A percentile compares a stretch with the other conserved stretches of the same genome.
Conservation (phyloP, 164 flowering plant genomes). For the Liriodendron chinense region DNA sequence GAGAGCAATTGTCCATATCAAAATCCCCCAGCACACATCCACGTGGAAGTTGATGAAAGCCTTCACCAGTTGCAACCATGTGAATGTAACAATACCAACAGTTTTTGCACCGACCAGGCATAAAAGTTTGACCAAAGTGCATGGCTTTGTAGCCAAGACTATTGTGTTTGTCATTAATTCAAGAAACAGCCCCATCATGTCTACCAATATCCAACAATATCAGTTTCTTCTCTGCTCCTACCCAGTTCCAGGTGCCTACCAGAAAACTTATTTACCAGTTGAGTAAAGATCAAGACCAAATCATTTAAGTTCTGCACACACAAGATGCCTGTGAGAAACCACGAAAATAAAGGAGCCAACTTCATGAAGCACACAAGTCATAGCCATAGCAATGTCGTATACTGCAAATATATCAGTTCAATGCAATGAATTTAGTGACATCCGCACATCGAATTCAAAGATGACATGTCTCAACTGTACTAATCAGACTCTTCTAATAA, state of each 20-base stretch:
- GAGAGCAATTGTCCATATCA: constrained; percentile 41
- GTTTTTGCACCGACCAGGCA: constrained; percentile 30
- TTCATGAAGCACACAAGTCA: neutral
- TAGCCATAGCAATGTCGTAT: neutral
- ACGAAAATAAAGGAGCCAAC: neutral
- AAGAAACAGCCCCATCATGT: constrained; percentile 15
- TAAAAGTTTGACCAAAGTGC: constrained; percentile 31
- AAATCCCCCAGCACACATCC: constrained; percentile 27
- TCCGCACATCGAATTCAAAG: neutral
- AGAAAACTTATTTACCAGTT: constrained; percentile 4
- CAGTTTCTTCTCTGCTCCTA: neutral
- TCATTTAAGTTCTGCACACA: neutral
- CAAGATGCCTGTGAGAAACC: neutral
- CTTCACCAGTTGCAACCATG: constrained; percentile 50
- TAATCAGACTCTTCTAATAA: too few relatives aligned
- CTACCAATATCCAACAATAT: constrained; percentile 4
- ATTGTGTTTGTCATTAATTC: constrained; percentile 19
- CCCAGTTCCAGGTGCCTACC: constrained; percentile 1
- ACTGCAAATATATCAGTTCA: neutral
- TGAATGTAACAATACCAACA: constrained; percentile 23
- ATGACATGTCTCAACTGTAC: too few relatives aligned
- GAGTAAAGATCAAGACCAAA: neutral
- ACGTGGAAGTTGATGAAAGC: constrained; percentile 32
- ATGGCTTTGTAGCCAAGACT: constrained; percentile 36
- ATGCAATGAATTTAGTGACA: neutral